These are phyloP conservation scores for Monotropa hypopitys DNA, from an alignment of 179 eudicot species.

Conservation along the genomic window DNA sequence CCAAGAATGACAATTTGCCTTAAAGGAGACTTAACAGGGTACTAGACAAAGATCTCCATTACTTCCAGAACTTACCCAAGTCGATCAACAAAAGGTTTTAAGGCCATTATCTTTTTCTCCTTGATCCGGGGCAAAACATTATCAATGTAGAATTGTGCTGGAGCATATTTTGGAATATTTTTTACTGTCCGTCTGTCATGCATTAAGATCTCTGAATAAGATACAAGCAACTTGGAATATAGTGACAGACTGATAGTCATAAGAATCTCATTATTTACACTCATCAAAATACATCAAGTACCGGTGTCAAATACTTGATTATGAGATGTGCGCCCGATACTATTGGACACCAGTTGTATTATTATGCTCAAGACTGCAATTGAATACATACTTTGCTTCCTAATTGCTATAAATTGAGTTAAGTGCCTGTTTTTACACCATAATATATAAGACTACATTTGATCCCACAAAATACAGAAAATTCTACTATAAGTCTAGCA, in stretches of 20 bases:
- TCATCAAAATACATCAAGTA: neutral
- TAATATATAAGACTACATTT: neutral
- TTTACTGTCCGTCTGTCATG: conserved; percentile 82
- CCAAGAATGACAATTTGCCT: neutral
- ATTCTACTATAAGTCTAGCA: neutral
- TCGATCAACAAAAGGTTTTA: conserved; percentile 96
- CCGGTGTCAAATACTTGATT: neutral
- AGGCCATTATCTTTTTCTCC: conserved; percentile 96
- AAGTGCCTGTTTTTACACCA: neutral
- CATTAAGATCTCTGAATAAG: conserved; percentile 7
- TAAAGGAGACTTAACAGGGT: neutral
- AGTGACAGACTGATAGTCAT: neutral
- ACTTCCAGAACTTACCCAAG: conserved; percentile 60
- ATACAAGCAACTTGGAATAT: neutral
- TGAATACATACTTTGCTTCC: neutral
- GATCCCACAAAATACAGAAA: neutral
- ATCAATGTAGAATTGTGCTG: conserved; percentile 92
- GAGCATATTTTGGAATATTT: conserved; percentile 96
- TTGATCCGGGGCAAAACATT: conserved; percentile 94
- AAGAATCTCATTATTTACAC: neutral
- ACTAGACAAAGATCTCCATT: neutral
- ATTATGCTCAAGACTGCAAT: neutral
- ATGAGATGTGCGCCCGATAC: neutral
- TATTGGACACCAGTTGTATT: neutral
- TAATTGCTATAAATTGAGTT: neutral